Evolutionary conservation across 208 protist genomes (phyloP).

Genomic region (Leishmania aethiopica): DNA sequence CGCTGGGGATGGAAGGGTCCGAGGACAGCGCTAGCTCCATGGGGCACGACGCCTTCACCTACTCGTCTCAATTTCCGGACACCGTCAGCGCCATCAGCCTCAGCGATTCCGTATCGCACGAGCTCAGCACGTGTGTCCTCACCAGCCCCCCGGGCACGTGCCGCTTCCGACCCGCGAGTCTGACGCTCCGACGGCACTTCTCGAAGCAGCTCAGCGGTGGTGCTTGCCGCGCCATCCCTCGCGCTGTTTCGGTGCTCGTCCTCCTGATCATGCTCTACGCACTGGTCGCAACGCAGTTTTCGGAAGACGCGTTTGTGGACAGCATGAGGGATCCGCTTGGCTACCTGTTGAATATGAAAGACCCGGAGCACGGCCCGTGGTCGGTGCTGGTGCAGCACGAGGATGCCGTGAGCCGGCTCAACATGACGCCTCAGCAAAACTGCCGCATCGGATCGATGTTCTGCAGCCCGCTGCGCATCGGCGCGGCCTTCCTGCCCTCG

Average conservation of each 20-base stretch:
- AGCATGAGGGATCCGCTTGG: neutral
- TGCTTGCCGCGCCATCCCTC: neutral
- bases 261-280: neutral
- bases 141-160: neutral
- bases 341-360: neutral
- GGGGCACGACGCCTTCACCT: neutral
- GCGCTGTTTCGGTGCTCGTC: neutral
- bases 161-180: neutral
- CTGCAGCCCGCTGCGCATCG: too few relatives aligned
- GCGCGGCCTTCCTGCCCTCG: neutral
- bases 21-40: neutral
- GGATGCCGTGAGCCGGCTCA: neutral
- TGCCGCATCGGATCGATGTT: too few relatives aligned
- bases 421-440: neutral
- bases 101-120: neutral
- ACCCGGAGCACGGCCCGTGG: neutral
- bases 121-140: neutral
- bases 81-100: neutral
- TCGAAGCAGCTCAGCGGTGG: neutral
- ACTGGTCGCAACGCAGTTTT: neutral
- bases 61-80: neutral
- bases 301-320: neutral
- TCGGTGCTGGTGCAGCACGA: slow-evolving; percentile 12
- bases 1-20: neutral
- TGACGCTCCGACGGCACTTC: neutral